Base-by-base conservation (phyloP, 2,329 filamentous ascomycete genomes). In the Cercospora canescens region DNA sequence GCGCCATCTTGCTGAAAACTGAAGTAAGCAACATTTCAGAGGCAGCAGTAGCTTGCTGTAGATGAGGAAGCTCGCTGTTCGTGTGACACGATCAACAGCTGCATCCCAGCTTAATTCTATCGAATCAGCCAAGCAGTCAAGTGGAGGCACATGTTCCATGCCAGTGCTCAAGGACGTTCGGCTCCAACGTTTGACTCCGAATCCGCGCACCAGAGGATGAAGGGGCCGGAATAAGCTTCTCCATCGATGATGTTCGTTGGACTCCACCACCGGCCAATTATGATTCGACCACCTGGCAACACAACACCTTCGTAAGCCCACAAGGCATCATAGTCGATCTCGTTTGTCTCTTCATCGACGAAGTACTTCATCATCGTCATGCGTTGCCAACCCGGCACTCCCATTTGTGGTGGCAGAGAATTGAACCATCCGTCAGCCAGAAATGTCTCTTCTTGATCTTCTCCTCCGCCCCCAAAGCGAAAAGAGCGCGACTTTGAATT, bases 291-390 rank as follows among this genome's bases (percentile, higher is more conserved):
- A 14, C 82, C 82, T 0, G 82, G 82, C 24, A 84, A 65, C 8
- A 83, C 81, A 4, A 83, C 78, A 5, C 81, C 82, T 70, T 84
- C 82, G 41, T 84, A 83, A 1, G 81, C 82, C 81, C 81, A 84
- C 2, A 83, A 73, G n/a, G 72, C 68, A 6, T 79, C 77, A 8
- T 61, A 57, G 28, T 77, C 74, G 21, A 60, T 75, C 9, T 35
- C 52, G 62, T 5, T 68, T 24, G 68, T 69, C 3, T 76, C 63
- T 0, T 76, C 67, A 14, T 80, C 74, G 1, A 68, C 60, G 67
- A 79, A 82, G 68, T 84, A 83, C 72, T 85, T 85, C 79, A 87
- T 83, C 76, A 87, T 82, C 0, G 81, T 83, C 63, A 87, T 76
- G 34, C 84, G 80, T 75, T 85, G 82, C 78, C 83, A 87, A 21